Base-by-base conservation (phyloP, 805 yeast genomes). In the Vanderwaltozyma tropicalis region DNA sequence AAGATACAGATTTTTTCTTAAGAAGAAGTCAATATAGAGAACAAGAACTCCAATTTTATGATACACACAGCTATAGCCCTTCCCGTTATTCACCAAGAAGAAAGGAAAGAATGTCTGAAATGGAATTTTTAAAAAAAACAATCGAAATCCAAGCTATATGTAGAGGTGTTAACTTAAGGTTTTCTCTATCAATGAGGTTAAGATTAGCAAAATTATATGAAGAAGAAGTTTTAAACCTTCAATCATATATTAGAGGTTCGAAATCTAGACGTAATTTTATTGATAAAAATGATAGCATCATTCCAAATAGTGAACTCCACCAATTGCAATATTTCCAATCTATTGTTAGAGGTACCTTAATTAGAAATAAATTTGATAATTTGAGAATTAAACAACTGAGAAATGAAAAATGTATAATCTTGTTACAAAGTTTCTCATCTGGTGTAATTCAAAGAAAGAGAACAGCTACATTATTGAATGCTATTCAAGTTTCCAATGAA, bases 111-210 rank as follows among this genome's bases (percentile, higher is more conserved):
- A 57, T 58, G 61, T 47, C 55, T 3, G 63, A 55, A 41, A 38
- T 34, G 24, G 53, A 52, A 33, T 57, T 51, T 43, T 43, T 51
- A 35, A 55, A 46, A 8, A 37, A 37, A 5, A 69, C 80, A 28
- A 59, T 69, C 28, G 64, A 61, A 39, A 61, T 87, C 14, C 95
- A 87, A 55, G 74, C 92, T 0, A 59, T 77, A 18, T 70, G 83
- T 14, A 66, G 85, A 46, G 94, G 92, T 15, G 76, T 83, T 0
- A 64, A 75, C 29, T 62, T 73, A 39, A 68, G 95, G 37, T 82
- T 78, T 52, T 61, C 63, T 16, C 64, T 78, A 62, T 77, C 76
- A 54, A 80, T 82, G 26, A 72, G 73, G 46, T 68, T 68, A 40
- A 78, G 78, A 41, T 68, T 81, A 64, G 52, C 82, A 21, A 72